phyloP scores from a whole-genome alignment of 2,329 filamentous ascomycete species.

The Knufia petricola region DNA sequence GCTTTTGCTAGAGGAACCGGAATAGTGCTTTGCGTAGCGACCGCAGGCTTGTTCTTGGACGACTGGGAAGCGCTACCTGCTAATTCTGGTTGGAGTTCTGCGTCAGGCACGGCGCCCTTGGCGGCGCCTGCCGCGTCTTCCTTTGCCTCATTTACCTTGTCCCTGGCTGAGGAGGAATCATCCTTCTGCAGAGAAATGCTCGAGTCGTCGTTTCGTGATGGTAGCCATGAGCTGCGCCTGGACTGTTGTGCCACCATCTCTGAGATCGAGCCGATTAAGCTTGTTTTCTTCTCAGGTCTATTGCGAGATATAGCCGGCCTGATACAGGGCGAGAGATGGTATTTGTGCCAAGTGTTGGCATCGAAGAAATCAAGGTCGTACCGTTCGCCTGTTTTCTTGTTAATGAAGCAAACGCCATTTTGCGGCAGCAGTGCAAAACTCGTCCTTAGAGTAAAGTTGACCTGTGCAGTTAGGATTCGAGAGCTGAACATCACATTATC shows the following conservation, averaged over 20 bases:
- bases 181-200: background rate
- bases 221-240: constrained; percentile 12
- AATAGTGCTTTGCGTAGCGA: constrained; percentile 37
- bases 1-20: constrained; percentile 45
- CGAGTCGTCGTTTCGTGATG: constrained; percentile 14
- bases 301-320: constrained; percentile 50
- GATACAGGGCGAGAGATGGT: constrained; percentile 69
- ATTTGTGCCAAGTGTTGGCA: constrained; percentile 66
- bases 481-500: constrained; percentile 85
- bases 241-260: constrained; percentile 16
- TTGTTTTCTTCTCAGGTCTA: constrained; percentile 28
- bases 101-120: constrained; percentile 16
- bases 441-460: constrained; percentile 85
- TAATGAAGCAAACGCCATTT: constrained; percentile 77
- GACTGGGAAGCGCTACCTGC: constrained; percentile 15
- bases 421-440: constrained; percentile 78
- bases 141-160: constrained; percentile 6
- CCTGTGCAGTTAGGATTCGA: constrained; percentile 79
- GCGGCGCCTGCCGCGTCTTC: constrained; percentile 24
- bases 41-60: constrained; percentile 23
- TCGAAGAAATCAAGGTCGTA: constrained; percentile 81
- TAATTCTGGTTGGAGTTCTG: constrained; percentile 13
- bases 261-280: constrained; percentile 39
- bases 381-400: constrained; percentile 68
- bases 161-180: constrained; percentile 1